A percentile compares a stretch with the other conserved stretches of the same genome.
Conservation (phyloP, 805 yeast species). For the Kodamaea sagamina region DNA sequence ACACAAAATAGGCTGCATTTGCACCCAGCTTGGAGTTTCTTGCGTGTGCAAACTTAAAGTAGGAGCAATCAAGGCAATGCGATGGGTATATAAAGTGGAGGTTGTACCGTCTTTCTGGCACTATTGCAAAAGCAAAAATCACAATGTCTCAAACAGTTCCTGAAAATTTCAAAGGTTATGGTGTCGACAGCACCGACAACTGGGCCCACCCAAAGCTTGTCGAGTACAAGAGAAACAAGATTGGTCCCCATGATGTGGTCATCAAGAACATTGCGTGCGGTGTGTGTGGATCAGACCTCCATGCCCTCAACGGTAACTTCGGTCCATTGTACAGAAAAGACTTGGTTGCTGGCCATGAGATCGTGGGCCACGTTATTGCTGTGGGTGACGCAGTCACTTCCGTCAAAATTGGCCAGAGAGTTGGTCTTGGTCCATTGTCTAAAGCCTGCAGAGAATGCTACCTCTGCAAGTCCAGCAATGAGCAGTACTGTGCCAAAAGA, state of each 20-base stretch:
- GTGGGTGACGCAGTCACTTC: slow-evolving; percentile 58
- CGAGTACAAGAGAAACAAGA: slow-evolving; percentile 26
- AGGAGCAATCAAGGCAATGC: no score
- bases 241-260: slow-evolving; percentile 48
- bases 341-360: slow-evolving; percentile 62
- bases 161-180: slow-evolving; percentile 36
- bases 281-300: slow-evolving; percentile 62
- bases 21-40: no score
- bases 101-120: no score
- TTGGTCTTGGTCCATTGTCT: slow-evolving; percentile 75
- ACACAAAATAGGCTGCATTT: no score
- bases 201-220: slow-evolving; percentile 37
- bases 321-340: slow-evolving; percentile 36
- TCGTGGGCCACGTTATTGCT: slow-evolving; percentile 57
- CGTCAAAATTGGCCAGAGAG: slow-evolving; percentile 67
- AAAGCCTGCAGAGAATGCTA: slow-evolving; percentile 62
- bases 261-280: slow-evolving; percentile 63
- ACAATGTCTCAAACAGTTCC: slow-evolving; percentile 18
- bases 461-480: slow-evolving; percentile 44
- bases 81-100: no score
- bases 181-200: slow-evolving; percentile 29
- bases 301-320: slow-evolving; percentile 55
- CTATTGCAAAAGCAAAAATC: no score
- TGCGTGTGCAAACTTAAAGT: no score
- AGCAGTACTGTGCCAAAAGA: slow-evolving; percentile 51